Percentiles rank a stretch among this genome's conserved stretches.
Conservation (phyloP, 2,329 filamentous ascomycete genomes). For the Colletotrichum orbiculare region DNA sequence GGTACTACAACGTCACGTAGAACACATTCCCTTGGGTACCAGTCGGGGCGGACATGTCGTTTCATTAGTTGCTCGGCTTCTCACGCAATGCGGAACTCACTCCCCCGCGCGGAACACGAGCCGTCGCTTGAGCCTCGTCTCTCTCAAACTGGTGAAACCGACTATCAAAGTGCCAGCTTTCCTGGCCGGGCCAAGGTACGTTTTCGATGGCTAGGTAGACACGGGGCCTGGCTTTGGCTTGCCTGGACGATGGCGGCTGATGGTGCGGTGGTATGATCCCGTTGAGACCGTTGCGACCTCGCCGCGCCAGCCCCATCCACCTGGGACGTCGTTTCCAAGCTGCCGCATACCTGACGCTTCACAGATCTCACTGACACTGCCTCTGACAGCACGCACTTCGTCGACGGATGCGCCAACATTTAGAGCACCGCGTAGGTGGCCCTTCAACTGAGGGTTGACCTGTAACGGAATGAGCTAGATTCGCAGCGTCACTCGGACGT, state of each 20-base stretch:
- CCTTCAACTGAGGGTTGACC: constrained; percentile 65
- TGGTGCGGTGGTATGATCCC: no score
- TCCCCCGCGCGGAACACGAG: constrained; percentile 13
- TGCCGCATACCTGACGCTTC: constrained; percentile 58
- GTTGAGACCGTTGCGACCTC: constrained; percentile 54
- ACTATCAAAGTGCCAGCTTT: no score
- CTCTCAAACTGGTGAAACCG: no score
- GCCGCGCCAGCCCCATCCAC: constrained; percentile 59
- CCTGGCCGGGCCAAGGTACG: no score
- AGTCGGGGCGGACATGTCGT: constrained; percentile 17
- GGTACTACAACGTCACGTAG: constrained; percentile 15
- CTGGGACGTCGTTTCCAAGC: constrained; percentile 46
- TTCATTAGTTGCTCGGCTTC: not conserved
- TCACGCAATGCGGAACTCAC: constrained; percentile 30
- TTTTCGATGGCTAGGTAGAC: no score
- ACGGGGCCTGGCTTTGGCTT: no score
- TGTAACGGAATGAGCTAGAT: constrained; percentile 38
- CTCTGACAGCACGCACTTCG: constrained; percentile 60
- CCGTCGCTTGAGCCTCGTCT: constrained; percentile 16
- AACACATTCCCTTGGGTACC: constrained; percentile 17
- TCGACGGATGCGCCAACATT: constrained; percentile 61
- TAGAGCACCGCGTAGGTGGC: constrained; percentile 61
- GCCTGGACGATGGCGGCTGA: no score
- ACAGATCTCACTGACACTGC: constrained; percentile 58
- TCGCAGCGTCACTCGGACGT: constrained; percentile 1